Base-by-base conservation (phyloP, 139 green algal species). In the Chlorella sorokiniana region DNA sequence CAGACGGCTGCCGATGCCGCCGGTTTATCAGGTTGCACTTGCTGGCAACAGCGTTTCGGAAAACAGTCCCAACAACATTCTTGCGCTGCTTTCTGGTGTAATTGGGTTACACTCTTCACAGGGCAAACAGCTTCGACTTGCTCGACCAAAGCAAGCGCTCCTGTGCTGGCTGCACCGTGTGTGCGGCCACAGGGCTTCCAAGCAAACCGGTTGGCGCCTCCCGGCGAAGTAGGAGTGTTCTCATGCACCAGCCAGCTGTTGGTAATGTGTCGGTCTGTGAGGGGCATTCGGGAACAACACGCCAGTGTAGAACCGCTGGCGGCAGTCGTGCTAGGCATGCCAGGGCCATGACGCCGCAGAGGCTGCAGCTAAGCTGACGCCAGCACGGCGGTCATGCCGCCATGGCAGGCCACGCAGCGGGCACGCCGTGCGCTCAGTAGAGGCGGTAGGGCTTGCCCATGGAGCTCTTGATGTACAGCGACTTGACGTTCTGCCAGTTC, bases 401-500 rank as follows among this genome's bases (percentile, higher is more conserved):
- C 25, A 35, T 35, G 7, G 35, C 64, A 48, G 7, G 6, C 33
- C 40, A 40, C 67, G 38, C 14, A 51, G 40, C 67, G 7, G 25
- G 40, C 27, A 59, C 10, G n/a, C 44, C n/a, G 44, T n/a, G 38
- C 69, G 69, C 88, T 97, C 96, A 99, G 93, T 96, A 99, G 65
- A 99, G 85, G 82, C 96, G 91, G 83, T 93, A 86, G 51, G 96
- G 96, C 89, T 95, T 95, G 85, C 96, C 96, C 96, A 99, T 99
- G 87, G 90, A 94, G 80, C 86, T 92, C 96, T 99, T 99, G 87
- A 99, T 91, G 92, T 98, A 96, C 73, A 99, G 89, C 83, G 88
- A 96, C 85, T 93, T 93, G 42, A 99, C 96, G 91, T 99, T 99
- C 94, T 99, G 96, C 96, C 96, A 99, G 93, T 99, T 98, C 96